Evolutionary conservation across 805 yeast genomes (phyloP), one percentile per base, ranked within the genome.

Genomic region (Kodamaea fukazawae): DNA sequence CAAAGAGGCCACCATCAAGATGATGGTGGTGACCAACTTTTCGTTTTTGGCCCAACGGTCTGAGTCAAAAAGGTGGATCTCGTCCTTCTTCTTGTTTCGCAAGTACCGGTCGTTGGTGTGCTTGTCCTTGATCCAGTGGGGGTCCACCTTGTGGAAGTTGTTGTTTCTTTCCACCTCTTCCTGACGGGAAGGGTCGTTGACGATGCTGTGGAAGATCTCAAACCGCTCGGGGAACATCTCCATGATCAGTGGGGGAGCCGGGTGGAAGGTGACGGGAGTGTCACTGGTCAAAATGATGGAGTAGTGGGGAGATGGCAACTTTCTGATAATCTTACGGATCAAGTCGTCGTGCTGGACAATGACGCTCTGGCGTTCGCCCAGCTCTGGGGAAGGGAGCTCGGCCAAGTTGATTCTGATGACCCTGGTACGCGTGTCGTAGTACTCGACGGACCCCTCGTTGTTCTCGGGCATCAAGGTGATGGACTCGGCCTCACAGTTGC

Each of bases 241-340:
- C 42, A 73, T 38, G 8, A 58, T 51, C 34, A 54, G 43, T 15
- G 56, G 49, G 4, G 70, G 64, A 1, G 55, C 36, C 2, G 73
- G 72, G 42, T 62, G 69, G 20, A 49, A 43, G 1, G 44, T 38
- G 7, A 44, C 34, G n/a, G 53, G 39, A 9, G 42, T 42, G 30
- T 51, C 48, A 11, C 65, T 55, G 4, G 89, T 78, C 42, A 79
- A 66, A 2, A 87, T 57, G 2, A 89, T 61, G 2, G 88, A 67
- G 40, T 73, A 74, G 44, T 77, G 75, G 0, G 96, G 96, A 0
- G 90, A 71, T 1, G 96, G 96, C 9, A 85, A 58, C 40, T 76
- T 78, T 27, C 85, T 73, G n/a, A 85, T 45, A 3, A 85, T 69
- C 13, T 70, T 68, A 38, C 83, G 67, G 8, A 86, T 50, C 33